Conservation (phyloP, 2,329 filamentous ascomycete genomes). For the Hypoxylon sp. region DNA sequence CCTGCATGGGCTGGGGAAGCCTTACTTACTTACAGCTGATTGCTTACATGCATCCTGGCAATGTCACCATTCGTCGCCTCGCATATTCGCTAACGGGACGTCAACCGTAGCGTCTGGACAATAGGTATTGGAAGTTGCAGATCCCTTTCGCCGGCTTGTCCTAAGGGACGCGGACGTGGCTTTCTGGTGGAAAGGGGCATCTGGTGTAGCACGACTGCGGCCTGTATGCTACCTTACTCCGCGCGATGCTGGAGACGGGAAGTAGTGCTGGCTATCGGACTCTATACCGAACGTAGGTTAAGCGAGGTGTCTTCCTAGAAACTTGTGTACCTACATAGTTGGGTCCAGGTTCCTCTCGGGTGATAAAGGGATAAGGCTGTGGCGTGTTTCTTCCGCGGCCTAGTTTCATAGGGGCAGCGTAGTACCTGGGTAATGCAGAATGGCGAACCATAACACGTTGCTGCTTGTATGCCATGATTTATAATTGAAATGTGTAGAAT, state of each 20-base stretch:
- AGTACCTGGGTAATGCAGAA: not conserved
- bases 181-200: not conserved
- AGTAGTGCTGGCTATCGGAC: not conserved
- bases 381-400: not conserved
- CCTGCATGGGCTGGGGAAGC: not conserved
- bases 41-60: not conserved
- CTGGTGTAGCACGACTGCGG: constrained; percentile 3
- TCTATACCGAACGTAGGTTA: not conserved
- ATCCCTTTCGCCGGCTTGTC: not conserved
- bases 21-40: not conserved
- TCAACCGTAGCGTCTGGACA: not conserved
- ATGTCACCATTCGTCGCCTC: not conserved
- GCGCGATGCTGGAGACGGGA: not conserved
- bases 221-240: constrained; percentile 2
- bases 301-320: not conserved
- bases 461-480: not conserved
- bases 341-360: not conserved
- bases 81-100: not conserved
- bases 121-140: not conserved
- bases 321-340: not conserved
- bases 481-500: not conserved
- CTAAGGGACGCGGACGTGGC: not conserved
- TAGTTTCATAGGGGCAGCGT: not conserved
- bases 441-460: not conserved
- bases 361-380: not conserved